Evolutionary conservation across 1,284 basidiomycete species (phyloP).

Genomic region (Cutaneotrichosporon curvatum): DNA sequence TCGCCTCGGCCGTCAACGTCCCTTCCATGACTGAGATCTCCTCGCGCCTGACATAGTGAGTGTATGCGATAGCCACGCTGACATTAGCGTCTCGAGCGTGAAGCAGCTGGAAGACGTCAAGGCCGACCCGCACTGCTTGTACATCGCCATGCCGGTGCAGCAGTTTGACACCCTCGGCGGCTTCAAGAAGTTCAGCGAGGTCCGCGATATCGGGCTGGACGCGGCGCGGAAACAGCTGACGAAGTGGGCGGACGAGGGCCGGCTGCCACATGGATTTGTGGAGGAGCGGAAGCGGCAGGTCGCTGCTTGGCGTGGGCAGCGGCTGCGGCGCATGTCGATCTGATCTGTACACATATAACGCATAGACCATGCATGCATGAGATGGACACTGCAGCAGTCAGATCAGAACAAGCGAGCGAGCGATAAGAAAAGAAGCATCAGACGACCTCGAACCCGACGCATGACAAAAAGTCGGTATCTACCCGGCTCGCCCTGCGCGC

Average conservation of each 20-base stretch:
- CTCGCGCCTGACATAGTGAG: slow-evolving; percentile 87
- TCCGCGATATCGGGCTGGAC: slow-evolving; percentile 73
- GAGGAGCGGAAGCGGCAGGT: slow-evolving; percentile 37
- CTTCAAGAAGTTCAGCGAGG: slow-evolving; percentile 46
- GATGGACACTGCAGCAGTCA: neutral
- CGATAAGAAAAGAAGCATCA: no score
- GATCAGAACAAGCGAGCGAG: no score
- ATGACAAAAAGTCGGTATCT: slow-evolving; percentile 38
- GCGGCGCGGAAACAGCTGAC: slow-evolving; percentile 67
- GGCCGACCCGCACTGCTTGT: slow-evolving; percentile 74
- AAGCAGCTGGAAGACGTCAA: slow-evolving; percentile 93
- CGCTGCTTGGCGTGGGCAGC: slow-evolving; percentile 29
- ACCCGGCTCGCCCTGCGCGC: slow-evolving; percentile 43
- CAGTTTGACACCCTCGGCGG: slow-evolving; percentile 44
- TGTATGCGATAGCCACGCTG: slow-evolving; percentile 3
- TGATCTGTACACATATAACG: neutral
- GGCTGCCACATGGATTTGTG: slow-evolving; percentile 64
- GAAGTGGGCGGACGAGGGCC: slow-evolving; percentile 73
- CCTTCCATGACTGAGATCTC: slow-evolving; percentile 96
- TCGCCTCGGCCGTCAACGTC: slow-evolving; percentile 65
- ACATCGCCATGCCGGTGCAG: slow-evolving; percentile 88
- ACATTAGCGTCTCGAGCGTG: slow-evolving; percentile 82
- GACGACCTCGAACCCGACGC: no score
- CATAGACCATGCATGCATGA: neutral
- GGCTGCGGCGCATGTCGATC: slow-evolving; percentile 25